These are phyloP conservation scores for Verticillium longisporum DNA, from an alignment of 2,329 filamentous ascomycete genomes.

Conservation along the genomic window DNA sequence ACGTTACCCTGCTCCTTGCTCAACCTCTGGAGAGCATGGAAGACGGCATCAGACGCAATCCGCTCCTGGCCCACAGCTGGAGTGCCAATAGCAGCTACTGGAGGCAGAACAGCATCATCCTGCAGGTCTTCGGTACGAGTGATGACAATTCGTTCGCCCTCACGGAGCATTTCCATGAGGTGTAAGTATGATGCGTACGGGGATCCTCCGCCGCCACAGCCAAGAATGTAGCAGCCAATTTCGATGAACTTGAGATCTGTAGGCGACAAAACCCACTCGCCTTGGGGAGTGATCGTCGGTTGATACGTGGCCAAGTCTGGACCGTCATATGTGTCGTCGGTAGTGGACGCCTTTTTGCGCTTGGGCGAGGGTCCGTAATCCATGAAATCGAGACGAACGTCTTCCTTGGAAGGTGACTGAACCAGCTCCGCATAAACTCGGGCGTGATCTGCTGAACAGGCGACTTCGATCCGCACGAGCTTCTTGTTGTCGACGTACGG, in stretches of 20 bases:
- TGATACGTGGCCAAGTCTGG: slow-evolving; percentile 6
- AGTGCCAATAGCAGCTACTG: slow-evolving; percentile 14
- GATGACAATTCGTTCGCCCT: slow-evolving; percentile 13
- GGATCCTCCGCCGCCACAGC: slow-evolving; percentile 16
- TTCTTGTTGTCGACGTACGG: slow-evolving; percentile 16
- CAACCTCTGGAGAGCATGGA: slow-evolving; percentile 7
- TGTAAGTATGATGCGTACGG: slow-evolving; percentile 15
- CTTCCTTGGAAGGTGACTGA: not conserved
- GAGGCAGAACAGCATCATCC: slow-evolving; percentile 13
- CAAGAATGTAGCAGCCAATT: slow-evolving; percentile 17
- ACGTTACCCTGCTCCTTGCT: not conserved
- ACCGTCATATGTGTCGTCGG: not conserved
- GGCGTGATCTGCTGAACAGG: slow-evolving; percentile 11
- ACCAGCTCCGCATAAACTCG: slow-evolving; percentile 9
- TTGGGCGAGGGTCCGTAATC: not conserved
- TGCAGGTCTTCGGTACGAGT: slow-evolving; percentile 12
- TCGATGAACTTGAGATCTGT: slow-evolving; percentile 16
- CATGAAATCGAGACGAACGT: not conserved
- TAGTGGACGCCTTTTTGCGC: not conserved
- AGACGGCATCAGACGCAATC: slow-evolving; percentile 10
- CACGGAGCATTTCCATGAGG: slow-evolving; percentile 11
- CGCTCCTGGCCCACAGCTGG: slow-evolving; percentile 15
- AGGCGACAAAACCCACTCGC: slow-evolving; percentile 14
- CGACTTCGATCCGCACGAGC: slow-evolving; percentile 14
- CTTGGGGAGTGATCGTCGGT: slow-evolving; percentile 4